Percentiles rank a stretch among this genome's conserved stretches.
Conservation (phyloP, 495 filamentous ascomycete genomes). For the Hypoxylon crocopeplum region DNA sequence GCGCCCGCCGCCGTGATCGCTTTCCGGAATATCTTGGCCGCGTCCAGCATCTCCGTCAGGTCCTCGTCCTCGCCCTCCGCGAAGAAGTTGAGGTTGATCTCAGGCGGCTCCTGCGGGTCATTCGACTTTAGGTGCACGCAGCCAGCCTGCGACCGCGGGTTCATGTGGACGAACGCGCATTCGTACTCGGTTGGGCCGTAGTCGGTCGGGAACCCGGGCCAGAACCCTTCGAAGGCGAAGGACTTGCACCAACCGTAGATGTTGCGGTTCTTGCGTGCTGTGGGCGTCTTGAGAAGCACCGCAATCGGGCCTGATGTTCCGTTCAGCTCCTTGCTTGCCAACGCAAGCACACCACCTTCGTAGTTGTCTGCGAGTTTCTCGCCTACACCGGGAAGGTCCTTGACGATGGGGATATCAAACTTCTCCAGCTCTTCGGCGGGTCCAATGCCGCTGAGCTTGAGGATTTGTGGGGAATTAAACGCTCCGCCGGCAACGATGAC, state of each 20-base stretch:
- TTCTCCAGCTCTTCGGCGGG: conserved; percentile 48
- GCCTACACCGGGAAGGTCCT: conserved; percentile 63
- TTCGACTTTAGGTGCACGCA: conserved; percentile 55
- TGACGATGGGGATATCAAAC: conserved; percentile 54
- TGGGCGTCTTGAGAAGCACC: conserved; percentile 50
- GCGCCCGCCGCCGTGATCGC: conserved; percentile 43
- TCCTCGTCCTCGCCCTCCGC: conserved; percentile 47
- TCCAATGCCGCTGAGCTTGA: conserved; percentile 59
- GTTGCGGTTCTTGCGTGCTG: conserved; percentile 52
- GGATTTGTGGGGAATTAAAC: conserved; percentile 64
- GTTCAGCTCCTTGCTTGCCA: conserved; percentile 42
- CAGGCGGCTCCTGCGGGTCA: conserved; percentile 61
- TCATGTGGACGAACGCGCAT: conserved; percentile 57
- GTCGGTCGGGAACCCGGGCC: conserved; percentile 53
- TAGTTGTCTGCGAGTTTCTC: conserved; percentile 66
- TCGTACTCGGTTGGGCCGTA: conserved; percentile 50
- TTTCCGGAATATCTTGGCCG: conserved; percentile 54
- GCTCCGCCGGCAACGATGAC: conserved; percentile 63
- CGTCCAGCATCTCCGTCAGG: conserved; percentile 58
- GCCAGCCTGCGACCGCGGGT: conserved; percentile 58
- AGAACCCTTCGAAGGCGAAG: conserved; percentile 57
- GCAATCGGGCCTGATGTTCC: conserved; percentile 43
- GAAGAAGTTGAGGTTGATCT: conserved; percentile 66
- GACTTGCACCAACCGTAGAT: conserved; percentile 55
- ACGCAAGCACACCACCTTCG: conserved; percentile 47